Base-by-base conservation (phyloP, 2,329 filamentous ascomycete genomes). In the Didymella lethalis region DNA sequence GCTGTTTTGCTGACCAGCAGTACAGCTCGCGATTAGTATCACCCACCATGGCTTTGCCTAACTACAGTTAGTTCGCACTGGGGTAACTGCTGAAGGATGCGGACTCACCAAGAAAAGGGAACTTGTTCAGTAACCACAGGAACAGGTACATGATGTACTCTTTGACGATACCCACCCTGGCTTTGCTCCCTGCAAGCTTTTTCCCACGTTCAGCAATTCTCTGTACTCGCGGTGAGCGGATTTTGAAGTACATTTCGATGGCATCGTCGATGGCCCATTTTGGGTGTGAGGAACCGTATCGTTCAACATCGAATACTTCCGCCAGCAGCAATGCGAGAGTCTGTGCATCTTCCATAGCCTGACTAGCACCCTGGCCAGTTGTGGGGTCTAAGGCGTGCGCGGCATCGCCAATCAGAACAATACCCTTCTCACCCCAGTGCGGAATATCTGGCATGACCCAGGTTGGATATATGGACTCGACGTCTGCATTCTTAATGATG, bases 401-500 rank as follows among this genome's bases (percentile, higher is more conserved):
- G 2, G 84, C 84, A 68, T 87, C 85, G 4, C 85, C 85, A 2
- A 86, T 72, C 2, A 88, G 71, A 4, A 87, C 76, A 2, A 85
- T 78, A 0, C 82, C 76, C 10, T 80, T 73, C 6, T 76, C 70
- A 20, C 78, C 75, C 83, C 83, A 85, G 18, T 74, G 76, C 3
- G 80, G 79, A 2, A 86, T 74, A 18, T 74, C 68, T 0, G 82
- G 81, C 1, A 79, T 79, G 0, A 81, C 81, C 77, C 79, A 85
- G 0, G 78, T 80, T 3, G 83, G 83, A 52, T 80, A 84, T 48
- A 84, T 75, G 31, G 72, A 31, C 7, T 53, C 41, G 11, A 53
- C 32, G 5, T 46, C 14, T 1, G 49, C 49, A 23, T 45, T 52
- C 0, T 4, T 38, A 20, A 53, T 25, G 3, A 25, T 46, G 3